A percentile compares a stretch with the other conserved stretches of the same genome.
These are phyloP conservation scores for Wilcoxina mikolae DNA, from an alignment of 495 filamentous ascomycete species.

Conservation along the genomic window DNA sequence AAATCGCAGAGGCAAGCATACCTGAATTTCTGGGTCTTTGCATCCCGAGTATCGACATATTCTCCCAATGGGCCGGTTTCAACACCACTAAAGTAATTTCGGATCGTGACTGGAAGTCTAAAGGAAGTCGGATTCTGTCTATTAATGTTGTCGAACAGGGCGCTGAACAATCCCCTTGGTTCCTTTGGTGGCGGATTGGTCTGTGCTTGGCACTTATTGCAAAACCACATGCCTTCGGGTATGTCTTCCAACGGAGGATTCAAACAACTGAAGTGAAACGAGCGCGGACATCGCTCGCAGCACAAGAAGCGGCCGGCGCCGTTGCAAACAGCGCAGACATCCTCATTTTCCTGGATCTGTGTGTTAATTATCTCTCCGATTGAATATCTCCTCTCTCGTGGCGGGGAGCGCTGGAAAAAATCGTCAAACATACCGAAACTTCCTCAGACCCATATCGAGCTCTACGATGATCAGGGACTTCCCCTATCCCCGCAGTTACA, in stretches of 20 bases:
- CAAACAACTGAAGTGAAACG: conserved; percentile 75
- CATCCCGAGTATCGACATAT: conserved; percentile 47
- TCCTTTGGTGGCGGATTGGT: conserved; percentile 30
- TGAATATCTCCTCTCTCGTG: conserved; percentile 8
- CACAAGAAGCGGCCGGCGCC: conserved; percentile 72
- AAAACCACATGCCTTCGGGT: conserved; percentile 69
- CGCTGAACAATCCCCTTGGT: conserved; percentile 41
- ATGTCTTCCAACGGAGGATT: conserved; percentile 58
- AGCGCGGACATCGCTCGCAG: conserved; percentile 76
- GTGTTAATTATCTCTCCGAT: conserved; percentile 4
- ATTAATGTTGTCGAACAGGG: conserved; percentile 44
- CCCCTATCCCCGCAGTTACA: conserved; percentile 28
- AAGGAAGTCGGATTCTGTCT: conserved; percentile 58
- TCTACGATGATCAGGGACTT: conserved; percentile 25
- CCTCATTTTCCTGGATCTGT: conserved; percentile 56
- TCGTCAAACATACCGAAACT: conserved; percentile 21
- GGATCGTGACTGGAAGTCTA: conserved; percentile 48
- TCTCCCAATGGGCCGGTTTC: conserved; percentile 58
- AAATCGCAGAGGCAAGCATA: conserved; percentile 13
- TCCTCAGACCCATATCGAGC: conserved; percentile 27
- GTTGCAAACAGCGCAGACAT: conserved; percentile 71
- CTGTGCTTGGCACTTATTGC: conserved; percentile 48
- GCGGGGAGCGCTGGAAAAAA: not conserved
- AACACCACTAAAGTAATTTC: conserved; percentile 61
- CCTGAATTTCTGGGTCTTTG: conserved; percentile 21